Base-by-base conservation (phyloP, 352 stramenopile species). In the Globisporangium yorkense region DNA sequence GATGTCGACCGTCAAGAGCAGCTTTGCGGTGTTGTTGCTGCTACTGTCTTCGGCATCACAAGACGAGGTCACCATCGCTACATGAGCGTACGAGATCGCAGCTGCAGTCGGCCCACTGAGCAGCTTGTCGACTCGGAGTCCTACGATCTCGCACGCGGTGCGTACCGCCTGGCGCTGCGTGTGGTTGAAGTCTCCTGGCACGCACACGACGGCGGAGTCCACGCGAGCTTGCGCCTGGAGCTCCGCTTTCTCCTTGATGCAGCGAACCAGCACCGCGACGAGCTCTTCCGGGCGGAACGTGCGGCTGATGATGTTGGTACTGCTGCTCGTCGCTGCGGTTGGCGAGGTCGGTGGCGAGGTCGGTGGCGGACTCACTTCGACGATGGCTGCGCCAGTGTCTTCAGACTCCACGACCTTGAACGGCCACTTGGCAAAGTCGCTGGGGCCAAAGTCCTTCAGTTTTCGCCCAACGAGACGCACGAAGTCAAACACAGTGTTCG, bases 101-200 rank as follows among this genome's bases (percentile, higher is more conserved):
- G 71, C 68, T 13, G 73, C 73, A 12, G 73, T 74, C n/a, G 75
- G 70, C 5, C 66, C 67, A 12, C 65, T 55, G 0, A 85, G 44
- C n/a, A 81, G 40, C 0, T 52, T 57, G 13, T 66, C 50, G 10
- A 67, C 54, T 10, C 40, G 44, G 10, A 85, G 33, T 1, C 63
- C 65, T 18, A 73, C 72, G 48, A 83, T 83, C 13, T 7, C 48
- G 37, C 69, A 74, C 12, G 75, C 66, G 24, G 81, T 63, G 2
- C 66, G 62, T 46, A 81, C 44, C n/a, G 71, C 66, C 35, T 67
- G 71, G 2, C 71, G 71, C 35, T 83, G 73, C 3, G 71, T 77
- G 35, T 75, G 72, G 46, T 80, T 83, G 35, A 65, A 81, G n/a
- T 51, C 57, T 0, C 54, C 65, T 33, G 75, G 72, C 3, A 81